Percentiles rank a stretch among this genome's conserved stretches.
phyloP scores from a whole-genome alignment of 2,329 filamentous ascomycete genomes.

The Xylaria sp. region DNA sequence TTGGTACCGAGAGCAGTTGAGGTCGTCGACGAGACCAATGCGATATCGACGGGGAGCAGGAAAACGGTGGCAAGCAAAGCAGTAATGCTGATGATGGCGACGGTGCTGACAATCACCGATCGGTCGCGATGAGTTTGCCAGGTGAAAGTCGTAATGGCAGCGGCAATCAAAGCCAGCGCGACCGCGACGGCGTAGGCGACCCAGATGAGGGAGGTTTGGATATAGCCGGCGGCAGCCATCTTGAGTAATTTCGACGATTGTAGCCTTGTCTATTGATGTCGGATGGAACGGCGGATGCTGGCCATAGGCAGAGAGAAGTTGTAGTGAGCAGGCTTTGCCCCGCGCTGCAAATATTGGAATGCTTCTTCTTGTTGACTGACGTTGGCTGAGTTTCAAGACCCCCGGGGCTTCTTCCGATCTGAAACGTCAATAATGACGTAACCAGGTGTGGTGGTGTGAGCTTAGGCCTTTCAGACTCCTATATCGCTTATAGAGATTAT shows the following conservation, averaged over 20 bases:
- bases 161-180: slow-evolving; percentile 77
- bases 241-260: slow-evolving; percentile 39
- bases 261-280: background rate
- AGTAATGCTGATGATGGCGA: slow-evolving; percentile 88
- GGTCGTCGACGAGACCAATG: slow-evolving; percentile 89
- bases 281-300: background rate
- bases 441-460: background rate
- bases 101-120: slow-evolving; percentile 80
- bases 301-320: slow-evolving; percentile 16
- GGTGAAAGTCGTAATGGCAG: slow-evolving; percentile 86
- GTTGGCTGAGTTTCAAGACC: slow-evolving; percentile 11
- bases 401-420: background rate
- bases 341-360: slow-evolving; percentile 31
- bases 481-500: background rate
- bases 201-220: slow-evolving; percentile 94
- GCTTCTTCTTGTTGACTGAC: slow-evolving; percentile 24
- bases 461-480: background rate
- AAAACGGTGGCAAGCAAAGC: slow-evolving; percentile 90
- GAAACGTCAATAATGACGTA: slow-evolving; percentile 30
- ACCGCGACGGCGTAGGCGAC: slow-evolving; percentile 88
- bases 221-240: slow-evolving; percentile 62
- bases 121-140: slow-evolving; percentile 92
- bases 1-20: slow-evolving; percentile 79
- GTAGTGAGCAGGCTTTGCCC: slow-evolving; percentile 21
- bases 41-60: slow-evolving; percentile 93